These are phyloP conservation scores for Heterobasidion irregulare DNA, from an alignment of 1,284 basidiomycete species.

Conservation along the genomic window DNA sequence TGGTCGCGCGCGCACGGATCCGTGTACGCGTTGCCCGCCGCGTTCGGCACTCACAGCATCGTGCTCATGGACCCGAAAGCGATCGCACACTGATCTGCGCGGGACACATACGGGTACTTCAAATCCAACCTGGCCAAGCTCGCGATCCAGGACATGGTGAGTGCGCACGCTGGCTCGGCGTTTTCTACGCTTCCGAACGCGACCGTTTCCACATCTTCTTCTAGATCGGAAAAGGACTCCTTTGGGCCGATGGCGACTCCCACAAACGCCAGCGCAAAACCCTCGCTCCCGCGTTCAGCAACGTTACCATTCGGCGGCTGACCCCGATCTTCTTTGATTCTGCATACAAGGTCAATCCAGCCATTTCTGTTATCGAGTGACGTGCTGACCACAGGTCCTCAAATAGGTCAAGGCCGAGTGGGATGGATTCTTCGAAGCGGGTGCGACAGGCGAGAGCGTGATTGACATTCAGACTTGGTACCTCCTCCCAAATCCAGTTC, in stretches of 20 bases:
- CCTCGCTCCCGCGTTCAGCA: slow-evolving; percentile 32
- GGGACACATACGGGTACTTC: too few species aligned
- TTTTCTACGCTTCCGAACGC: too few species aligned
- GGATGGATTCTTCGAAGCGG: background rate
- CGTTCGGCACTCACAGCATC: too few species aligned
- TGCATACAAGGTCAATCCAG: slow-evolving; percentile 34
- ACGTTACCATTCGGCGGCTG: slow-evolving; percentile 27
- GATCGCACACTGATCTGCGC: too few species aligned
- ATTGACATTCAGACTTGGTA: background rate
- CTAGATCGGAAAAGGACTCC: background rate
- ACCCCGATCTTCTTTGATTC: slow-evolving; percentile 33
- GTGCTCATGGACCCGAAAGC: too few species aligned
- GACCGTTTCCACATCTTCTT: too few species aligned
- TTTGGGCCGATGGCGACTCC: background rate
- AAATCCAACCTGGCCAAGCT: too few species aligned
- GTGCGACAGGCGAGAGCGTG: background rate
- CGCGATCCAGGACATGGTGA: too few species aligned
- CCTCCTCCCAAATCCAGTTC: background rate
- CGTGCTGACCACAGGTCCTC: background rate
- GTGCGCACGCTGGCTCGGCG: too few species aligned
- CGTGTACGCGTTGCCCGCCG: too few species aligned
- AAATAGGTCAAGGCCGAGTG: background rate
- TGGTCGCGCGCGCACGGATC: too few species aligned
- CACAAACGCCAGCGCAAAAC: slow-evolving; percentile 30
- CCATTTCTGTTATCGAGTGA: slow-evolving; percentile 17